A percentile compares a stretch with the other conserved stretches of the same genome.
Evolutionary conservation across 192 early-diverging fungal species (phyloP).

Genomic region (Backusella liffmaniae): DNA sequence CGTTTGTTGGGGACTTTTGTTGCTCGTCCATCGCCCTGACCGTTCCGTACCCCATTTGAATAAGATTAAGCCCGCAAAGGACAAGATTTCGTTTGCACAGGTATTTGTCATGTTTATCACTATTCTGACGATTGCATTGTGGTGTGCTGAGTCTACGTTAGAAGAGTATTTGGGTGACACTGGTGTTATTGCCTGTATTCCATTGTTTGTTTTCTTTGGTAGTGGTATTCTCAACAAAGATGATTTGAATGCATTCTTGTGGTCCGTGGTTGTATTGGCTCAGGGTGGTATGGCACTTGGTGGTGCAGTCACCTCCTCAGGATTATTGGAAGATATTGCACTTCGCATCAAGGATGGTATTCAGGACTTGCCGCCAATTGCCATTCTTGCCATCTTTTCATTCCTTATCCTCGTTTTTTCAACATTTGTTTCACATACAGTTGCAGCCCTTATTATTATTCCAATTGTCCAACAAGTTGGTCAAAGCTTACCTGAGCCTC

Average conservation of each 20-base stretch:
- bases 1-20: constrained; percentile 62
- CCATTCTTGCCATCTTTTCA: constrained; percentile 59
- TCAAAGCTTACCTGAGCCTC: constrained; percentile 58
- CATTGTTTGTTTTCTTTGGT: constrained; percentile 74
- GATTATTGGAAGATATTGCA: constrained; percentile 64
- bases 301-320: constrained; percentile 69
- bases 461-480: constrained; percentile 75
- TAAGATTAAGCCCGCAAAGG: constrained; percentile 40
- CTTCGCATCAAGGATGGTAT: constrained; percentile 56
- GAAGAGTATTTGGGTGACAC: constrained; percentile 66
- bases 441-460: constrained; percentile 76
- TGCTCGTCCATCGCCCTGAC: constrained; percentile 62
- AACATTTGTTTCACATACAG: constrained; percentile 77
- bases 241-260: constrained; percentile 70
- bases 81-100: constrained; percentile 45
- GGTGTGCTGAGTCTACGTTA: constrained; percentile 64
- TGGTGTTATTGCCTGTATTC: constrained; percentile 72
- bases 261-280: constrained; percentile 61
- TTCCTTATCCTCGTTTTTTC: constrained; percentile 66
- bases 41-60: constrained; percentile 47
- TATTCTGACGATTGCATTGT: constrained; percentile 64
- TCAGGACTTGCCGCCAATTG: constrained; percentile 49
- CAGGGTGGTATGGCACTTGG: constrained; percentile 80
- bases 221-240: constrained; percentile 71
- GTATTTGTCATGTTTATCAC: constrained; percentile 59